Percentiles rank a stretch among this genome's conserved stretches.
phyloP scores from a whole-genome alignment of 148 eudicot genomes.

The Fallopia convolvulus region DNA sequence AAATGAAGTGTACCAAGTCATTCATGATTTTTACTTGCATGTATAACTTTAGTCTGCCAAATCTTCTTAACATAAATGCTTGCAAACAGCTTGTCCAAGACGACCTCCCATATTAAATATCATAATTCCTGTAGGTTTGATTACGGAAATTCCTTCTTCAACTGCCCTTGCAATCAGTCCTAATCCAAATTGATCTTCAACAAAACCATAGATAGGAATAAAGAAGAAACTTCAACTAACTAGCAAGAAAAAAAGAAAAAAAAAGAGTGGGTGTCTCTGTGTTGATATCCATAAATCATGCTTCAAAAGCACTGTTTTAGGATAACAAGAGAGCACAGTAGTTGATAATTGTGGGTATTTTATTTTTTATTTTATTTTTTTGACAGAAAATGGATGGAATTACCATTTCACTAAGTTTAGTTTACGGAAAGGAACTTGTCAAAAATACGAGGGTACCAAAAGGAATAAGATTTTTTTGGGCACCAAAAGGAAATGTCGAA shows the following conservation, averaged over 20 bases:
- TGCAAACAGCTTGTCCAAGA: conserved; percentile 97
- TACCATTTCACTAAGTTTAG: too few relatives aligned
- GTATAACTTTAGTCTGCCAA: conserved; percentile 97
- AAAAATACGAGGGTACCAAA: too few relatives aligned
- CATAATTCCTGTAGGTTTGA: conserved; percentile 88
- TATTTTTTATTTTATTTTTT: too few relatives aligned
- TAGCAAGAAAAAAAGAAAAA: neutral
- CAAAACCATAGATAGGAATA: conserved; percentile 59
- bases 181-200: conserved; percentile 96
- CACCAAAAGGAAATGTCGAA: too few relatives aligned
- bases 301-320: neutral
- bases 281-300: neutral
- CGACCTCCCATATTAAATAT: conserved; percentile 99
- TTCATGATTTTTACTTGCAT: conserved; percentile 34
- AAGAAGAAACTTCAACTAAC: neutral
- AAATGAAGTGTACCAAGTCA: neutral
- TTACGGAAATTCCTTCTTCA: conserved; percentile 94
- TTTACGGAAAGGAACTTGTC: too few relatives aligned
- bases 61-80: conserved; percentile 78
- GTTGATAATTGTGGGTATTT: too few relatives aligned
- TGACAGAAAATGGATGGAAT: too few relatives aligned
- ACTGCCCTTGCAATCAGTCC: conserved; percentile 96
- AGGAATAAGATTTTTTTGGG: too few relatives aligned
- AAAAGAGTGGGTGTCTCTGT: neutral
- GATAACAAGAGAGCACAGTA: too few relatives aligned